Percentiles rank a stretch among this genome's conserved stretches.
Evolutionary conservation across 1,139 yeast species (phyloP).

Genomic region (Lodderomyces parapsilosis): DNA sequence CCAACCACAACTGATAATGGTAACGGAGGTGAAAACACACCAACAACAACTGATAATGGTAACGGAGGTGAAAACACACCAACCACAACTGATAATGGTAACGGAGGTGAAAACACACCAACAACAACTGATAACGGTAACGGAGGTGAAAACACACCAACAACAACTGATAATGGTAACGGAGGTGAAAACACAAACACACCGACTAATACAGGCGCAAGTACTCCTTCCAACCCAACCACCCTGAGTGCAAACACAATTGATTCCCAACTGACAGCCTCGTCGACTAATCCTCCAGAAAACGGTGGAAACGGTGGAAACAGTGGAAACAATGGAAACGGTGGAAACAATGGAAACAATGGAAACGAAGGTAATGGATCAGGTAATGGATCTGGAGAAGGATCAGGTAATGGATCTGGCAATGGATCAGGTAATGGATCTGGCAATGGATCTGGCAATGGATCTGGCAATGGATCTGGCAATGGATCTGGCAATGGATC

Average conservation of each 20-base stretch:
- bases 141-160: background rate
- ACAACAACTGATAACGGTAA: background rate
- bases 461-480: no score
- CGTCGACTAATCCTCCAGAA: background rate
- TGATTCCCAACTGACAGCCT: background rate
- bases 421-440: no score
- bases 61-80: background rate
- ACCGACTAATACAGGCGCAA: background rate
- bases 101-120: background rate
- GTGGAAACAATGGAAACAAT: background rate
- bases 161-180: background rate
- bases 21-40: background rate
- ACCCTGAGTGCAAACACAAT: background rate
- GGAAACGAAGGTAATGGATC: background rate
- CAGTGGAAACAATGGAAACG: background rate
- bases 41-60: background rate
- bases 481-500: no score
- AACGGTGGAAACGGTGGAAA: conserved; percentile 2
- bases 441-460: no score
- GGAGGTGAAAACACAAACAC: background rate
- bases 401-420: no score
- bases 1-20: background rate
- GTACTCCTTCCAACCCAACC: background rate
- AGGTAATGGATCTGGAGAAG: no score
- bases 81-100: background rate